Evolutionary conservation across 164 flowering plant genomes (phyloP), one percentile per base, ranked within the genome.

Genomic region (Dillenia turbinata): DNA sequence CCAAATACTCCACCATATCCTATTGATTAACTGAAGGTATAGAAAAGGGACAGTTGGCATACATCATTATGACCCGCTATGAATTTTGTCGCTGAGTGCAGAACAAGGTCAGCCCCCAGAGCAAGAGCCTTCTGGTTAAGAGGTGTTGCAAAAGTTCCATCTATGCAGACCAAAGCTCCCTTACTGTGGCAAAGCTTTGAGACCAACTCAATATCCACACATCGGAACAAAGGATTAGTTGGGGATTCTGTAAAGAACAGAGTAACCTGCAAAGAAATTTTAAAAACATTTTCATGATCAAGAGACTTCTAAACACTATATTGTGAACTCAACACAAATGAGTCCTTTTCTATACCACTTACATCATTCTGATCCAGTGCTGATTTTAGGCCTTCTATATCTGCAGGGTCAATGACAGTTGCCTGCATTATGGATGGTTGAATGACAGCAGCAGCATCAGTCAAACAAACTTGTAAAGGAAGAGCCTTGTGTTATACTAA

Each of bases 231-330:
- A 40, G 99, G 99, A 65, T 95, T 95, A 33, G 99, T 95, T 51
- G 99, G 99, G 62, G 97, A 91, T 74, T 92, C 99, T 5, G 99
- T 88, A 68, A 91, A 95, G 90, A 89, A 95, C 60, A 95, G 90
- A 24, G 85, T 66, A 24, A 89, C 97, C 99, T 95, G 89, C 73
- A 75, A 5, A 11, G 9, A 66, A 3, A 26, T 26, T 26, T 26
- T 26, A 54, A 26, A 47, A 56, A 17, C 1, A 59, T 50, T 16
- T 33, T 14, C 40, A 50, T 16, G 52, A 57, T 8, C 43, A 47
- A 69, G 11, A 62, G 50, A 47, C 64, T 52, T 19, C 8, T 5
- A 24, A 13, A 14, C 33, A 26, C 33, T 26, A 26, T 26, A 26
- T 26, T 26, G 3, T 26, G 33, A 2, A 2, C 33, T 26, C 5